Percentiles rank a stretch among this genome's conserved stretches.
phyloP scores from a whole-genome alignment of 225 moss, liverwort and hornwort species.

The Thuidium tamariscinum region DNA sequence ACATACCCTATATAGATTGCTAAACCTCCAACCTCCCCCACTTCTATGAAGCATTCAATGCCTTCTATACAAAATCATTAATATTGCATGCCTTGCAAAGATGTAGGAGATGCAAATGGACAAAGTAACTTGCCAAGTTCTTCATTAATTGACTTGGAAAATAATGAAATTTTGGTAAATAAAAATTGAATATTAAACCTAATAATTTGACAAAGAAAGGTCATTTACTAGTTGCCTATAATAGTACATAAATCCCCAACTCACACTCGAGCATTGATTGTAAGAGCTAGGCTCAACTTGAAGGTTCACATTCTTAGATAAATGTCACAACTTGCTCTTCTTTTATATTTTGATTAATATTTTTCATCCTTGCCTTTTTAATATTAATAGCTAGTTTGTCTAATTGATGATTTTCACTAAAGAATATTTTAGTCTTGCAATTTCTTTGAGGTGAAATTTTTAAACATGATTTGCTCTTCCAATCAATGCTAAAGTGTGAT shows the following conservation, averaged over 20 bases:
- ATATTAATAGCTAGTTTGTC: too few relatives aligned
- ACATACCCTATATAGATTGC: neutral
- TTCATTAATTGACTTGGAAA: neutral
- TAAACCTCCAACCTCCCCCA: neutral
- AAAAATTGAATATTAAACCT: neutral
- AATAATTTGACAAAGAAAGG: rapidly evolving
- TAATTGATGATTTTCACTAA: neutral
- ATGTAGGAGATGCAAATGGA: rapidly evolving
- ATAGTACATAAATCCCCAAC: neutral
- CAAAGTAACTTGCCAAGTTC: neutral
- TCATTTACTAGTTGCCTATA: neutral
- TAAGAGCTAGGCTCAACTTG: neutral
- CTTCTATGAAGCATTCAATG: neutral
- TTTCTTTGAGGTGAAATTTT: neutral
- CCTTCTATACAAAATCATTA: neutral
- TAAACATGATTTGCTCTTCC: rapidly evolving
- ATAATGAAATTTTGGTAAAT: neutral
- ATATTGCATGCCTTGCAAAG: neutral
- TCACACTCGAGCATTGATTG: neutral
- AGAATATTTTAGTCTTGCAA: neutral
- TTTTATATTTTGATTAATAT: neutral
- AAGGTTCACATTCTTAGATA: neutral
- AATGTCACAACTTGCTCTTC: neutral
- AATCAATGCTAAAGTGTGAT: neutral
- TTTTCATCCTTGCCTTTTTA: rapidly evolving